These are phyloP conservation scores for Aspergillus novofumigatus DNA, from an alignment of 2,329 filamentous ascomycete species.

Conservation along the genomic window DNA sequence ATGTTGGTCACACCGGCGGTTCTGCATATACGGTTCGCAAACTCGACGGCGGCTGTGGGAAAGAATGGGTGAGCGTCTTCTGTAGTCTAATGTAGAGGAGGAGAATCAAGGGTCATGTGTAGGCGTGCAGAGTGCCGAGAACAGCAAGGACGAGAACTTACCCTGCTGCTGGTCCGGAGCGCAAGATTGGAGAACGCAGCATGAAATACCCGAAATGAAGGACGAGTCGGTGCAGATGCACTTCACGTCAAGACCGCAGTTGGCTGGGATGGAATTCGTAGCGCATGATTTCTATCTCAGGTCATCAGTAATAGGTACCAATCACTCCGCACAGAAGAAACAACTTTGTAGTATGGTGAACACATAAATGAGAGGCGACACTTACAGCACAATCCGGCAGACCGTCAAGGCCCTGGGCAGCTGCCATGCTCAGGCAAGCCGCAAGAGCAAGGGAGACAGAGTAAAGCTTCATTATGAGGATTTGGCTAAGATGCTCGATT, in stretches of 20 bases:
- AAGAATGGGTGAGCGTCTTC: not conserved
- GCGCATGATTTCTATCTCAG: constrained; percentile 34
- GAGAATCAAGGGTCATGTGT: not conserved
- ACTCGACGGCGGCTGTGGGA: constrained; percentile 30
- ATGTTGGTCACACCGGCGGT: constrained; percentile 34
- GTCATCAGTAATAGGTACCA: not conserved
- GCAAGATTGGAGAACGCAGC: constrained; percentile 48
- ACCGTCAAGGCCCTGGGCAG: constrained; percentile 43
- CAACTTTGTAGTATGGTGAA: constrained; percentile 5
- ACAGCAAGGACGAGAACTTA: constrained; percentile 16
- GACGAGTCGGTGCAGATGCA: constrained; percentile 47
- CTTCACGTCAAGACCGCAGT: constrained; percentile 40
- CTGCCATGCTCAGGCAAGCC: constrained; percentile 47
- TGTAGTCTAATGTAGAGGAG: not conserved
- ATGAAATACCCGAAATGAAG: constrained; percentile 48
- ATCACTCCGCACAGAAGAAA: not conserved
- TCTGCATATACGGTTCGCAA: constrained; percentile 37
- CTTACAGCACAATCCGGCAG: constrained; percentile 56
- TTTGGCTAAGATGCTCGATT: constrained; percentile 4
- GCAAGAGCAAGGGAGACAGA: constrained; percentile 51
- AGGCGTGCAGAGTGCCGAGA: not conserved
- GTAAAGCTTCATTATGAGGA: constrained; percentile 47
- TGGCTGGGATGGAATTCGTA: constrained; percentile 37
- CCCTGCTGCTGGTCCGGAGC: constrained; percentile 38
- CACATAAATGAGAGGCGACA: constrained; percentile 10